Conservation (phyloP, 108 stramenopile species). For the Pseudonitzschia multiseries region DNA sequence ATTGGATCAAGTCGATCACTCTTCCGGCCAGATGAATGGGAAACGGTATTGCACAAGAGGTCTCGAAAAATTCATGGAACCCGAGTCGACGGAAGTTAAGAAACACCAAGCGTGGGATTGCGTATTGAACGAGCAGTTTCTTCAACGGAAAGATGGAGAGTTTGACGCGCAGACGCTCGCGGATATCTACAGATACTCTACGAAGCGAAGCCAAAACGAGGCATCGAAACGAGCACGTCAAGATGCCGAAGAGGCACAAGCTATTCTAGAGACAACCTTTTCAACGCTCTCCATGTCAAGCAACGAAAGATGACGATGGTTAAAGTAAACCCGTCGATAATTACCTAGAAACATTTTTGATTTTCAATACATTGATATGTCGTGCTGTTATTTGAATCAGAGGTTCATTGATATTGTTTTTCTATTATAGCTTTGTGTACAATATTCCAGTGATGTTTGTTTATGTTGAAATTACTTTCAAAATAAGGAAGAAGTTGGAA, state of each 20-base stretch:
- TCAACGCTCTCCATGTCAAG: neutral
- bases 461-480: too few relatives aligned
- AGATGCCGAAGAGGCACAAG: constrained; percentile 23
- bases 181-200: constrained; percentile 17
- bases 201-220: constrained; percentile 8
- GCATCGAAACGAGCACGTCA: constrained; percentile 19
- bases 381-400: too few relatives aligned
- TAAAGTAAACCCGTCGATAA: too few relatives aligned
- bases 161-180: constrained; percentile 28
- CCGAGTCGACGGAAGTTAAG: neutral
- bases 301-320: too few relatives aligned
- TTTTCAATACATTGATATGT: too few relatives aligned
- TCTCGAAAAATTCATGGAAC: constrained; percentile 26
- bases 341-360: too few relatives aligned
- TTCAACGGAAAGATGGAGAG: constrained; percentile 15
- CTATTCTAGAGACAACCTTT: constrained; percentile 15
- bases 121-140: constrained; percentile 25
- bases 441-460: too few relatives aligned
- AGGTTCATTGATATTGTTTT: too few relatives aligned
- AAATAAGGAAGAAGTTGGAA: too few relatives aligned
- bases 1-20: constrained; percentile 12
- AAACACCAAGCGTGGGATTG: constrained; percentile 28
- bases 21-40: neutral
- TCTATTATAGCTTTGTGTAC: too few relatives aligned
- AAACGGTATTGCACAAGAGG: constrained; percentile 26